Percentiles rank a stretch among this genome's conserved stretches.
These are phyloP conservation scores for Aureobasidium leucospermi DNA, from an alignment of 2,329 filamentous ascomycete genomes.

Conservation along the genomic window DNA sequence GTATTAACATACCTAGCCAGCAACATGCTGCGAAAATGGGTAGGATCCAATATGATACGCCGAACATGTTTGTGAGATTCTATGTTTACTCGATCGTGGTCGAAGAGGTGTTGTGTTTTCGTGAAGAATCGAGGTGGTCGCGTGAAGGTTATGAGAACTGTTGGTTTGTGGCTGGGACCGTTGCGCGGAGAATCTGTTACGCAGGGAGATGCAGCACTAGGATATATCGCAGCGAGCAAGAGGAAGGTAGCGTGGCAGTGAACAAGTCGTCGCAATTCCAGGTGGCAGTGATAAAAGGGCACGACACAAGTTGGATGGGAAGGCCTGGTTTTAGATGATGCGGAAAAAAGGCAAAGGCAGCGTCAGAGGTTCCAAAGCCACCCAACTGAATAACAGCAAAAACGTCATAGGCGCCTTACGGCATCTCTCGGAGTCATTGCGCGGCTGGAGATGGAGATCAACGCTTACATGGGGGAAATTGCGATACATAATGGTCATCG, in stretches of 20 bases:
- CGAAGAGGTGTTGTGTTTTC: not conserved
- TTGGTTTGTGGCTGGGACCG: constrained; percentile 2
- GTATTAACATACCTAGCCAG: constrained; percentile 45
- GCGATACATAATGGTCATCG: not conserved
- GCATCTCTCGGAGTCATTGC: not conserved
- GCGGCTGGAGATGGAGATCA: not conserved
- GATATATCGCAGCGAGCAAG: not conserved
- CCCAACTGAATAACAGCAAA: not conserved
- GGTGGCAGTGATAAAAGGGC: not conserved
- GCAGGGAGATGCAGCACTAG: not conserved
- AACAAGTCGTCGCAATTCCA: not conserved
- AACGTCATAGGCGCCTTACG: not conserved
- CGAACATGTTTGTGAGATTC: constrained; percentile 27
- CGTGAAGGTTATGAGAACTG: not conserved
- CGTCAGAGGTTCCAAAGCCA: not conserved
- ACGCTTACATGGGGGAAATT: not conserved
- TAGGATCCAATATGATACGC: constrained; percentile 52
- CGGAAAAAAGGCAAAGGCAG: constrained; percentile 3
- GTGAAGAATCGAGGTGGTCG: not conserved
- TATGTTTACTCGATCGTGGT: not conserved
- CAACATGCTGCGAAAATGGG: constrained; percentile 59
- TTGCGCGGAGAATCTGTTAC: not conserved
- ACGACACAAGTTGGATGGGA: not conserved
- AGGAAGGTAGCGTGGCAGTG: not conserved
- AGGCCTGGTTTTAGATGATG: not conserved